phyloP scores from a whole-genome alignment of 495 filamentous ascomycete species.

The Barbatosphaeria neglecta region DNA sequence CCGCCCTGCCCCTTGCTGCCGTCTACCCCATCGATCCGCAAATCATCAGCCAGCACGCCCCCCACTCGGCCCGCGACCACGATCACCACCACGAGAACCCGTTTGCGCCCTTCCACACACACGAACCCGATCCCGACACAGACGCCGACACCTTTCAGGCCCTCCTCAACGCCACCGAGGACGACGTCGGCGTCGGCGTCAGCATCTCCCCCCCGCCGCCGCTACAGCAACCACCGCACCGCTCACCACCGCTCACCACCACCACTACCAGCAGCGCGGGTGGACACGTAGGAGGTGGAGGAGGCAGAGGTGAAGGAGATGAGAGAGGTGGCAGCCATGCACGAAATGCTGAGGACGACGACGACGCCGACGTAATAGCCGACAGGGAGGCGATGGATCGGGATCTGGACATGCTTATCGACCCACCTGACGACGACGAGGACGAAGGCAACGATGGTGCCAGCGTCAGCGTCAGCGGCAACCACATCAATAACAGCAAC shows the following conservation, averaged over 20 bases:
- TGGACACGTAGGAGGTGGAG: too few species aligned
- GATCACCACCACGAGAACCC: slow-evolving; percentile 11
- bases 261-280: too few species aligned
- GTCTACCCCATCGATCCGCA: slow-evolving; percentile 39
- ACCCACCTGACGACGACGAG: slow-evolving; percentile 19
- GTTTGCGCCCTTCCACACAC: slow-evolving; percentile 10
- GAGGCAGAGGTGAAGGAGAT: too few species aligned
- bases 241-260: too few species aligned
- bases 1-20: slow-evolving; percentile 4
- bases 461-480: neutral
- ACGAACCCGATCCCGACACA: slow-evolving; percentile 10
- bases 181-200: slow-evolving; percentile 1
- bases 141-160: slow-evolving; percentile 30
- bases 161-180: slow-evolving; percentile 22
- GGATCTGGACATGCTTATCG: slow-evolving; percentile 44
- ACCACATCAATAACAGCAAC: too few species aligned
- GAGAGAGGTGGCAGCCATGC: neutral
- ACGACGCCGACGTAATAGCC: slow-evolving; percentile 7
- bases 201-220: too few species aligned
- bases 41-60: slow-evolving; percentile 29
- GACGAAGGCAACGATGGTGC: slow-evolving; percentile 13
- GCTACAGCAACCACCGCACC: slow-evolving; percentile 8
- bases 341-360: neutral
- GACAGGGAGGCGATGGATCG: slow-evolving; percentile 31
- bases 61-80: slow-evolving; percentile 8